A percentile compares a stretch with the other conserved stretches of the same genome.
phyloP scores from a whole-genome alignment of 2,329 filamentous ascomycete species.

The Aspergillus clavatus region DNA sequence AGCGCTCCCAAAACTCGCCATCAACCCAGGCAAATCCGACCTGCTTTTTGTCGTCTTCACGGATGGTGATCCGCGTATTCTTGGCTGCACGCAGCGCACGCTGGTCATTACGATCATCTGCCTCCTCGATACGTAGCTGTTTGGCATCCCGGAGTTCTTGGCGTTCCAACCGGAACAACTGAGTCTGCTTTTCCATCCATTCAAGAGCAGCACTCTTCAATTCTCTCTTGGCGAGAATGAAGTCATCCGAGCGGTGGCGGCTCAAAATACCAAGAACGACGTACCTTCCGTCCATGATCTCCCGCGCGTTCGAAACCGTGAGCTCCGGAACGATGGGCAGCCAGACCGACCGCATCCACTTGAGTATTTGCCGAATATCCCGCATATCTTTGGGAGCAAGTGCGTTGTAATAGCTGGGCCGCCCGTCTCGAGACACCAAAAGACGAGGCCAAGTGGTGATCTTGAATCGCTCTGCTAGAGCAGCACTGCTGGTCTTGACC shows the following conservation, averaged over 20 bases:
- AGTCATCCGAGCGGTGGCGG: slow-evolving; percentile 72
- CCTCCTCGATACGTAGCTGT: slow-evolving; percentile 92
- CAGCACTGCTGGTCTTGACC: slow-evolving; percentile 80
- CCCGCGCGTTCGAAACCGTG: slow-evolving; percentile 81
- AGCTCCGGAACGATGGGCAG: slow-evolving; percentile 92
- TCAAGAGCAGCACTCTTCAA: slow-evolving; percentile 93
- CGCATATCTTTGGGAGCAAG: slow-evolving; percentile 89
- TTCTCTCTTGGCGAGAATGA: slow-evolving; percentile 73
- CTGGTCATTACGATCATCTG: slow-evolving; percentile 87
- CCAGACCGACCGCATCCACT: slow-evolving; percentile 97
- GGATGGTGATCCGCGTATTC: slow-evolving; percentile 85
- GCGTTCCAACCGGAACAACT: slow-evolving; percentile 85
- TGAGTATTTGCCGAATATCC: slow-evolving; percentile 71
- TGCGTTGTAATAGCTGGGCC: slow-evolving; percentile 83
- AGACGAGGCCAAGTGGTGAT: slow-evolving; percentile 96
- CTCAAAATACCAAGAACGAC: slow-evolving; percentile 91
- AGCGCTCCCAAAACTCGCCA: slow-evolving; percentile 93
- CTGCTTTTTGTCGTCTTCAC: slow-evolving; percentile 78
- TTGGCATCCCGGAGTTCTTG: slow-evolving; percentile 93
- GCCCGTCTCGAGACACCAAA: slow-evolving; percentile 80
- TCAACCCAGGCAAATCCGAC: slow-evolving; percentile 97
- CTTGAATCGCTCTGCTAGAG: slow-evolving; percentile 77
- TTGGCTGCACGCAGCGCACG: slow-evolving; percentile 82
- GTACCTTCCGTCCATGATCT: slow-evolving; percentile 91
- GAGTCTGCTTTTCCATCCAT: slow-evolving; percentile 96